These are phyloP conservation scores for Phialocephala subalpina DNA, from an alignment of 2,329 filamentous ascomycete genomes.

Conservation along the genomic window DNA sequence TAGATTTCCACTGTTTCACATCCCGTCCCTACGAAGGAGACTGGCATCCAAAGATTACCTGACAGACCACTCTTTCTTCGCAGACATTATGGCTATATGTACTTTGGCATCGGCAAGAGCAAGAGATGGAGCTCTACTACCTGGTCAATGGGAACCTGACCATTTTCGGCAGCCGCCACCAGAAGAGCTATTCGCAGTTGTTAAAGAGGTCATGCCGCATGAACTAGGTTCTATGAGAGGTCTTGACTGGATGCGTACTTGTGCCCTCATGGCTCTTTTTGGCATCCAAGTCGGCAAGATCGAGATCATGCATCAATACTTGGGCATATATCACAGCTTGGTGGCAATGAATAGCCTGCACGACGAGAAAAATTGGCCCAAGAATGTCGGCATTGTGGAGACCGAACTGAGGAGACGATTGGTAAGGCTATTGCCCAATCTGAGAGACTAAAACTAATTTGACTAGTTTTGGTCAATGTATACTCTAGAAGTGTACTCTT, in stretches of 20 bases:
- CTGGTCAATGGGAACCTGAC: conserved; percentile 44
- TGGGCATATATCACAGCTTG: conserved; percentile 59
- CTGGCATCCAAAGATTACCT: conserved; percentile 52
- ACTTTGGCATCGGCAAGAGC: conserved; percentile 56
- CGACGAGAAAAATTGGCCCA: conserved; percentile 61
- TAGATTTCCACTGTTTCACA: conserved; percentile 59
- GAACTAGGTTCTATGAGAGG: conserved; percentile 47
- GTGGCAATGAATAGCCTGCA: conserved; percentile 58
- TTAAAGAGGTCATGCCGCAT: conserved; percentile 48
- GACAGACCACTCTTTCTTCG: conserved; percentile 52
- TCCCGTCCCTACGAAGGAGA: conserved; percentile 50
- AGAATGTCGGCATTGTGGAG: conserved; percentile 52
- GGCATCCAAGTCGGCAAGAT: conserved; percentile 60
- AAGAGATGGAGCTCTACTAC: conserved; percentile 56
- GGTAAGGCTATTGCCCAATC: conserved; percentile 41
- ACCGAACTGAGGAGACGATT: conserved; percentile 56
- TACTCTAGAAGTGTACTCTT: conserved; percentile 61
- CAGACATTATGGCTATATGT: conserved; percentile 59
- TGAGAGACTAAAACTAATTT: background rate
- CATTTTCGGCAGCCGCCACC: conserved; percentile 46
- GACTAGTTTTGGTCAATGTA: conserved; percentile 63
- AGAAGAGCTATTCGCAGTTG: conserved; percentile 54
- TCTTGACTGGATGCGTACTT: conserved; percentile 53
- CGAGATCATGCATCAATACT: conserved; percentile 56
- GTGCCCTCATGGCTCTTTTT: conserved; percentile 57